These are phyloP conservation scores for Pyrenochaeta sp. DNA, from an alignment of 2,329 filamentous ascomycete species.

Conservation along the genomic window DNA sequence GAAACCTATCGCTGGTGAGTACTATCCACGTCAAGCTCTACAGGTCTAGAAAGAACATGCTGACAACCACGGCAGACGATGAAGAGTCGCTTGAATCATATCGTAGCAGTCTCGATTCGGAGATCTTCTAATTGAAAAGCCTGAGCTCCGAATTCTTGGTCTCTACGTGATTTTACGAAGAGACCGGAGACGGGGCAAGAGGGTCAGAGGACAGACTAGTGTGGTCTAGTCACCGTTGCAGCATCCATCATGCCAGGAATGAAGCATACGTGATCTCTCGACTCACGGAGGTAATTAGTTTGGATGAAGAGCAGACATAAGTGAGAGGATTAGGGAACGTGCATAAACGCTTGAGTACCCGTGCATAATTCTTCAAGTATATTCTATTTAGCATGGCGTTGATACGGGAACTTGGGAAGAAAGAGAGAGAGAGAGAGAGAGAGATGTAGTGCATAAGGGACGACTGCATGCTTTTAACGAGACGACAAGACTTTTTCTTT, in stretches of 20 bases:
- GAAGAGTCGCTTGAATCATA: slow-evolving; percentile 43
- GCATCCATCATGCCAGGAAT: no score
- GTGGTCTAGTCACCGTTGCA: no score
- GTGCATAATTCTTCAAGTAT: no score
- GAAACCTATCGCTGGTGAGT: slow-evolving; percentile 44
- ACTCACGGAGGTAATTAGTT: no score
- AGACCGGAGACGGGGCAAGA: slow-evolving; percentile 5
- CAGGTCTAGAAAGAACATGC: background rate
- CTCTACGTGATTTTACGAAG: background rate
- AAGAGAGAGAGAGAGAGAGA: background rate
- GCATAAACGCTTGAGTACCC: no score
- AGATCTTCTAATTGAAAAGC: slow-evolving; percentile 40
- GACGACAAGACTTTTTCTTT: no score
- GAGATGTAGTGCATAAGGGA: background rate
- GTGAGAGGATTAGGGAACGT: no score
- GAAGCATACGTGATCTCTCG: no score
- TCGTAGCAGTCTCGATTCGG: slow-evolving; percentile 44
- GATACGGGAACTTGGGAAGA: background rate
- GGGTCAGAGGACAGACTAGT: slow-evolving; percentile 2
- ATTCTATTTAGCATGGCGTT: background rate
- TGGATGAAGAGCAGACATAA: no score
- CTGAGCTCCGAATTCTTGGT: slow-evolving; percentile 2
- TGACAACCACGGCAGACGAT: slow-evolving; percentile 27
- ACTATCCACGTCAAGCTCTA: background rate
- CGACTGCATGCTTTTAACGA: background rate